Evolutionary conservation across 345 rosid species (phyloP).

Genomic region (Eucalyptus shirleyi): DNA sequence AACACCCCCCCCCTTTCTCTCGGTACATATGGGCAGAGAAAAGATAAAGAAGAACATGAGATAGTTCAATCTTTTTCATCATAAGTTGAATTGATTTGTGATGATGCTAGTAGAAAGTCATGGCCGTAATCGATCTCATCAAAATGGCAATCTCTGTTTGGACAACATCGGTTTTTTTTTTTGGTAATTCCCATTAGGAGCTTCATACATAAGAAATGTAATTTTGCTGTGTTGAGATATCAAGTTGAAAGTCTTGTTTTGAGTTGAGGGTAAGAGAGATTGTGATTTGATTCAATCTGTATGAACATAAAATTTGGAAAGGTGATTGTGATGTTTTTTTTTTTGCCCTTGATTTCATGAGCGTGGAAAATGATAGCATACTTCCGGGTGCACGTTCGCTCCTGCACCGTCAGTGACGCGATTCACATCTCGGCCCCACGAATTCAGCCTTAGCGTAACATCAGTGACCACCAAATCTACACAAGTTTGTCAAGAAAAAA

Average conservation of each 20-base stretch:
- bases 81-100: neutral
- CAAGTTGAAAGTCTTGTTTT: neutral
- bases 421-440: neutral
- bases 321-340: neutral
- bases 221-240: neutral
- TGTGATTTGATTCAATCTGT: neutral
- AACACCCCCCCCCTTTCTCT: neutral
- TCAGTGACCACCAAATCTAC: neutral
- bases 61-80: neutral
- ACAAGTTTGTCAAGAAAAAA: neutral
- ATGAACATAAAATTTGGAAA: neutral
- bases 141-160: neutral
- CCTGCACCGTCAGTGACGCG: neutral
- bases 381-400: neutral
- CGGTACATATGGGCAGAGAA: neutral
- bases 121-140: neutral
- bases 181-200: neutral
- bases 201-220: neutral
- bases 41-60: neutral
- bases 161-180: neutral
- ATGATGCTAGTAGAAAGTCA: neutral
- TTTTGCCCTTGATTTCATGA: neutral
- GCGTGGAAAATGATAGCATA: neutral
- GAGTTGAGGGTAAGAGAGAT: neutral
- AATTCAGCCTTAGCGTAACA: neutral